A percentile compares a stretch with the other conserved stretches of the same genome.
Conservation (phyloP, 257 asterid species). For the Przewalskia tangutica region DNA sequence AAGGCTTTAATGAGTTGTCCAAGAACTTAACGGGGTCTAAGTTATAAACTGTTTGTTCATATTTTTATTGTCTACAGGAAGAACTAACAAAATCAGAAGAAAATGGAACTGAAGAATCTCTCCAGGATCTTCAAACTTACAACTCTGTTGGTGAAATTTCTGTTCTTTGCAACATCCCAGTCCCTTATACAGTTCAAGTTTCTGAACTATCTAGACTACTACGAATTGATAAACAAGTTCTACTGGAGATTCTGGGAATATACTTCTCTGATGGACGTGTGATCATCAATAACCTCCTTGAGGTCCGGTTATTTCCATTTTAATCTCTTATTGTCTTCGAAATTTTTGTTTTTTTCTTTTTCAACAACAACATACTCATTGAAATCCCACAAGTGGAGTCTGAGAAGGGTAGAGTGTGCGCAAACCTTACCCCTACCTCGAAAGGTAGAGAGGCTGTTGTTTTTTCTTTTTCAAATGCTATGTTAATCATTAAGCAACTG, state of each 20-base stretch:
- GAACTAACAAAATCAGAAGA: conserved; percentile 38
- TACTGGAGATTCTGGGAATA: conserved; percentile 24
- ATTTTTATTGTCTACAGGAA: conserved; percentile 26
- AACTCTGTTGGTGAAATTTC: conserved; percentile 45
- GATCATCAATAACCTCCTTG: conserved; percentile 43
- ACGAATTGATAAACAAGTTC: conserved; percentile 44
- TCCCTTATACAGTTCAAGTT: conserved; percentile 35
- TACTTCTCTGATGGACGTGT: conserved; percentile 46
- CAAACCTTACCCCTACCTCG: no score
- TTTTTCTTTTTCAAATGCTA: neutral
- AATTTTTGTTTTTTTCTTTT: neutral
- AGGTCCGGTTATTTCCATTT: conserved; percentile 19
- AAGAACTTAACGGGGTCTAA: neutral
- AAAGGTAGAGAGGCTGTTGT: no score
- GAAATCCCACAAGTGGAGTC: no score
- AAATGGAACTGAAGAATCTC: conserved; percentile 18
- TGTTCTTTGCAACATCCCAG: conserved; percentile 47
- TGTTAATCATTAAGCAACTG: neutral
- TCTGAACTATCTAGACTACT: conserved; percentile 43
- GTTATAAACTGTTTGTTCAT: neutral
- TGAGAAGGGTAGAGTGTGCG: no score
- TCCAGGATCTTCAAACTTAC: conserved; percentile 19
- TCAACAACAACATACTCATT: no score
- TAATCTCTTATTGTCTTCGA: neutral
- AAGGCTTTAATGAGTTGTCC: neutral